Percentiles rank a stretch among this genome's conserved stretches.
Evolutionary conservation across 371 early-diverging fungal species (phyloP).

Genomic region (Aphelidium insulamus): DNA sequence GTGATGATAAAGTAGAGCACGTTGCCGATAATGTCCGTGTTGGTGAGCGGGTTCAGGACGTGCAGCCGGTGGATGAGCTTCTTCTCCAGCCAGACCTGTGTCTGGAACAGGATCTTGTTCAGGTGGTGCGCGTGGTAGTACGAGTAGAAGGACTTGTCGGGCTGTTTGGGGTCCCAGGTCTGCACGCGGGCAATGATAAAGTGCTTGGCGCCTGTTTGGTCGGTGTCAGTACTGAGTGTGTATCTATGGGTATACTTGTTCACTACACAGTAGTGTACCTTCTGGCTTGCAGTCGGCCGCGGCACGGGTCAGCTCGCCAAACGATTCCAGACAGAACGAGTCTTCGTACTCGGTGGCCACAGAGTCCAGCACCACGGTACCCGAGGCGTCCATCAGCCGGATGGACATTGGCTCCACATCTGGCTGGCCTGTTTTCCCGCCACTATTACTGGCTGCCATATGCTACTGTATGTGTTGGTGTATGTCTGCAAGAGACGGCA

Average conservation of each 20-base stretch:
- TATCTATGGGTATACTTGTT: not conserved
- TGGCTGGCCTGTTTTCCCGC: not conserved
- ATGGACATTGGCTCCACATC: slow-evolving; percentile 3
- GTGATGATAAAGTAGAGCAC: slow-evolving; percentile 25
- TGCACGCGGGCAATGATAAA: slow-evolving; percentile 32
- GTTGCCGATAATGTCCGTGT: slow-evolving; percentile 34
- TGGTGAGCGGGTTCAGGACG: slow-evolving; percentile 32
- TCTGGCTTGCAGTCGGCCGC: not conserved
- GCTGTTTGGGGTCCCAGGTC: slow-evolving; percentile 31
- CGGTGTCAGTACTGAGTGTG: no score
- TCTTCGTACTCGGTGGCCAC: slow-evolving; percentile 7
- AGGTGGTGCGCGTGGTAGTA: slow-evolving; percentile 30
- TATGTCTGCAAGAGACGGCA: no score
- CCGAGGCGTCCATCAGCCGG: slow-evolving; percentile 3
- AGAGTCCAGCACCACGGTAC: slow-evolving; percentile 4
- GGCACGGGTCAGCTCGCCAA: slow-evolving; percentile 13
- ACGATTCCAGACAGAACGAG: slow-evolving; percentile 17
- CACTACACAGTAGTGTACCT: not conserved
- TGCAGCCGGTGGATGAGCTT: slow-evolving; percentile 28
- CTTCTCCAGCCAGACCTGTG: slow-evolving; percentile 27
- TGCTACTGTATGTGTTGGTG: not conserved
- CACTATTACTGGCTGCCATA: not conserved
- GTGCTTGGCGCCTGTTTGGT: slow-evolving; percentile 11
- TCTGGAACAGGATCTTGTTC: slow-evolving; percentile 34
- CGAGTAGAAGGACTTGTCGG: slow-evolving; percentile 18